A percentile compares a stretch with the other conserved stretches of the same genome.
Conservation (phyloP, 495 filamentous ascomycete species). For the Penicillium verhagenii region DNA sequence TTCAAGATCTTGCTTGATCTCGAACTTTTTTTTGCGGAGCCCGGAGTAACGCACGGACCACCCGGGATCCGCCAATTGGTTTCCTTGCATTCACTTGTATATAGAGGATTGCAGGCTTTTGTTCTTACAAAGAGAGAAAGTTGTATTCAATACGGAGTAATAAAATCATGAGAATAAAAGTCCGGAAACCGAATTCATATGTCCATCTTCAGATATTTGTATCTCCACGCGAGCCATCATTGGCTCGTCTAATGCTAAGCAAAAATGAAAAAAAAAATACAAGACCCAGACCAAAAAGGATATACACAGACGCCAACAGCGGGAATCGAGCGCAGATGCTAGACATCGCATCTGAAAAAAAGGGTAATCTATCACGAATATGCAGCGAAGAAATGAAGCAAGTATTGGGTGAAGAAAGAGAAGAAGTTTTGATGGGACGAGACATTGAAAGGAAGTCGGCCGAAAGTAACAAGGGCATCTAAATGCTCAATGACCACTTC, state of each 20-base stretch:
- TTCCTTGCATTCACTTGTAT: neutral
- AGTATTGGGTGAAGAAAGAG: slow-evolving; percentile 2
- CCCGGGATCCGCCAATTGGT: neutral
- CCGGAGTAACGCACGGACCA: neutral
- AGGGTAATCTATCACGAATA: slow-evolving; percentile 11
- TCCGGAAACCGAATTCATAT: slow-evolving; percentile 3
- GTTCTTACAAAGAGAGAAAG: no score
- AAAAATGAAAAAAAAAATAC: neutral
- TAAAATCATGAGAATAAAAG: neutral
- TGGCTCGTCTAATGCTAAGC: slow-evolving; percentile 18
- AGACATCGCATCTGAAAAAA: neutral
- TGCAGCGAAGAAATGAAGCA: slow-evolving; percentile 1
- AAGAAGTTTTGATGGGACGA: neutral
- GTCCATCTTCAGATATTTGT: slow-evolving; percentile 7
- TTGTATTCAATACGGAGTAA: no score
- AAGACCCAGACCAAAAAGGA: neutral
- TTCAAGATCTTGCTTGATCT: slow-evolving; percentile 1
- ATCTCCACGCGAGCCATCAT: slow-evolving; percentile 11
- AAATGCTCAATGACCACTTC: slow-evolving; percentile 74
- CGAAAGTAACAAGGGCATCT: slow-evolving; percentile 14
- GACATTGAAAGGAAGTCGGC: neutral
- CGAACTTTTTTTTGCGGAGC: slow-evolving; percentile 26
- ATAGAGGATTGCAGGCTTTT: no score
- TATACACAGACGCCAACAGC: slow-evolving; percentile 24
- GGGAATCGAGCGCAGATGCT: slow-evolving; percentile 18